Evolutionary conservation across 345 rosid genomes (phyloP).

Genomic region (Triadica sebifera): DNA sequence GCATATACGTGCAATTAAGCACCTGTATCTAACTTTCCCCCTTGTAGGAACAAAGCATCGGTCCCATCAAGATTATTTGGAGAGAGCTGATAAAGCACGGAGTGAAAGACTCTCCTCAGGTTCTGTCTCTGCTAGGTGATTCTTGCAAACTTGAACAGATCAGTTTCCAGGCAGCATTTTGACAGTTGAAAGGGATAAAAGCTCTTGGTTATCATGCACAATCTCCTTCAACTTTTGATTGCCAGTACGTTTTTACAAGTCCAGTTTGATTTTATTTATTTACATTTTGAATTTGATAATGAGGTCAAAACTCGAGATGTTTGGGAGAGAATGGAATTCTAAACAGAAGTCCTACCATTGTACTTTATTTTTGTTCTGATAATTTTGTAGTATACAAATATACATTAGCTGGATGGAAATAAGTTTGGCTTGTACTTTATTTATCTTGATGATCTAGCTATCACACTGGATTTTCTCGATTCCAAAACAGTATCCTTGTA

Average conservation of each 20-base stretch:
- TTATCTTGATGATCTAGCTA: neutral
- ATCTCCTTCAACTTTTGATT: neutral
- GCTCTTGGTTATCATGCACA: neutral
- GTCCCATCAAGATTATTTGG: conserved; percentile 97
- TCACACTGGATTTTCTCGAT: neutral
- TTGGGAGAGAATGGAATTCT: neutral
- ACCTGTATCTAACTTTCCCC: conserved; percentile 13
- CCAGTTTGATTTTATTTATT: neutral
- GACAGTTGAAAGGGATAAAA: neutral
- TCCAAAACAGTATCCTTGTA: neutral
- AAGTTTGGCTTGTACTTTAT: neutral
- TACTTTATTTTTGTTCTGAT: neutral
- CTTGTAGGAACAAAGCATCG: conserved; percentile 71
- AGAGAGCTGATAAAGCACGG: conserved; percentile 85
- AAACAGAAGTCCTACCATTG: neutral
- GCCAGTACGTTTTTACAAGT: neutral
- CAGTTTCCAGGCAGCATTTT: neutral
- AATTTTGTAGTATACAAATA: neutral
- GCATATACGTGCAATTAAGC: neutral
- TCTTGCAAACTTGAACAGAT: neutral
- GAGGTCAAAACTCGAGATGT: neutral
- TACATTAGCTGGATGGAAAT: neutral
- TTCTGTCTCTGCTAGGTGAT: conserved; percentile 15
- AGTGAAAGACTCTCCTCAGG: conserved; percentile 68
- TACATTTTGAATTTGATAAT: neutral